Evolutionary conservation across 257 asterid genomes (phyloP).

Genomic region (Echium plantagineum): DNA sequence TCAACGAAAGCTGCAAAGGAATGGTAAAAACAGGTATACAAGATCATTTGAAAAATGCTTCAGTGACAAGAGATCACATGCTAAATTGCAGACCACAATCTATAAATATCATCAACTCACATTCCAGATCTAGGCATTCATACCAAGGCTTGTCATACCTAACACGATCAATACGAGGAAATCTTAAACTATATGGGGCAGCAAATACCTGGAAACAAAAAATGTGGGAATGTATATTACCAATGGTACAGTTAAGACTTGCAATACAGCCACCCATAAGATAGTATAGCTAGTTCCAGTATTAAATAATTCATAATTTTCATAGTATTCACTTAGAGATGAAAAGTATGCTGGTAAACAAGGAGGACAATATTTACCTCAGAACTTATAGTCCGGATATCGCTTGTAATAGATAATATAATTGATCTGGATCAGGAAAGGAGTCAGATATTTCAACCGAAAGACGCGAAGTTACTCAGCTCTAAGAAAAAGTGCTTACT

Average conservation of each 20-base stretch:
- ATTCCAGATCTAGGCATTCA: slow-evolving; percentile 89
- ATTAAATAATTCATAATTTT: no score
- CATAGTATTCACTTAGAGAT: background rate
- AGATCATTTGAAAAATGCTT: background rate
- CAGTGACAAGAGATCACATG: slow-evolving; percentile 7
- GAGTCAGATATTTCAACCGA: slow-evolving; percentile 17
- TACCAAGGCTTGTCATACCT: slow-evolving; percentile 98
- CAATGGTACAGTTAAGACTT: background rate
- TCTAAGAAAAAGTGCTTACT: slow-evolving; percentile 34
- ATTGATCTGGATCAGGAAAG: slow-evolving; percentile 50
- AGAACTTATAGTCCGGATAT: slow-evolving; percentile 87
- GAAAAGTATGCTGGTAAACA: slow-evolving; percentile 5
- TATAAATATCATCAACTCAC: slow-evolving; percentile 34
- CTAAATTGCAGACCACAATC: slow-evolving; percentile 9
- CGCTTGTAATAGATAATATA: slow-evolving; percentile 85
- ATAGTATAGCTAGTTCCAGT: background rate
- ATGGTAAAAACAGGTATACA: slow-evolving; percentile 5
- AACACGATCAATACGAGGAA: slow-evolving; percentile 92
- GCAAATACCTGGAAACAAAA: slow-evolving; percentile 66
- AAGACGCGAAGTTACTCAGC: background rate
- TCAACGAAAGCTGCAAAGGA: slow-evolving; percentile 68
- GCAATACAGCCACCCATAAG: background rate
- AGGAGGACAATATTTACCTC: slow-evolving; percentile 43
- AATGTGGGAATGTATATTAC: background rate
- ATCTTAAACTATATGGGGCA: slow-evolving; percentile 94